Percentiles rank a stretch among this genome's conserved stretches.
Conservation (phyloP, 306 rosid species). For the Malus sylvestris region DNA sequence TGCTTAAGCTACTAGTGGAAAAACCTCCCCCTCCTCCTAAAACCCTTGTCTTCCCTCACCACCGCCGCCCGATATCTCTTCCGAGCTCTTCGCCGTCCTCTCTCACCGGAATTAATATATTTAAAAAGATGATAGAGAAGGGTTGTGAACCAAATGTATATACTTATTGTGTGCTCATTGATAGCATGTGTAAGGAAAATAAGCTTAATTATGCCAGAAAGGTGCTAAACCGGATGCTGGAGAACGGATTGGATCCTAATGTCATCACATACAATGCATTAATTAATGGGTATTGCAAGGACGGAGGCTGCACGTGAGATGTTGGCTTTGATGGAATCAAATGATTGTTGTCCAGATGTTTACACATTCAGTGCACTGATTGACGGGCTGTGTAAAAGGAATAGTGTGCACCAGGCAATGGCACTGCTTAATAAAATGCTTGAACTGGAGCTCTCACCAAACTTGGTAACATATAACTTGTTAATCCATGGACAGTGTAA, state of each 20-base stretch:
- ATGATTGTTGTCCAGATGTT: constrained; percentile 45
- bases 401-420: constrained; percentile 71
- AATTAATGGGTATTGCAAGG: background rate
- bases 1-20: no score
- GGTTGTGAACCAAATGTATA: constrained; percentile 49
- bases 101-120: constrained; percentile 34
- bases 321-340: constrained; percentile 46
- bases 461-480: constrained; percentile 47
- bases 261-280: background rate
- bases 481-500: constrained; percentile 61
- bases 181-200: constrained; percentile 39
- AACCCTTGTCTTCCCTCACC: constrained; percentile 20
- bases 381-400: constrained; percentile 44
- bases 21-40: background rate
- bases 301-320: background rate
- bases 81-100: constrained; percentile 45
- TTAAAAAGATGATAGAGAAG: constrained; percentile 45
- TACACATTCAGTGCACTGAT: constrained; percentile 64
- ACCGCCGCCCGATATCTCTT: constrained; percentile 18
- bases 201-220: constrained; percentile 45
- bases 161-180: constrained; percentile 51
- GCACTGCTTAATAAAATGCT: constrained; percentile 48
- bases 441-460: constrained; percentile 43
- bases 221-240: constrained; percentile 1
- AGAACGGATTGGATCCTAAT: background rate